phyloP scores from a whole-genome alignment of 352 stramenopile species.

The Pythium chondricola region DNA sequence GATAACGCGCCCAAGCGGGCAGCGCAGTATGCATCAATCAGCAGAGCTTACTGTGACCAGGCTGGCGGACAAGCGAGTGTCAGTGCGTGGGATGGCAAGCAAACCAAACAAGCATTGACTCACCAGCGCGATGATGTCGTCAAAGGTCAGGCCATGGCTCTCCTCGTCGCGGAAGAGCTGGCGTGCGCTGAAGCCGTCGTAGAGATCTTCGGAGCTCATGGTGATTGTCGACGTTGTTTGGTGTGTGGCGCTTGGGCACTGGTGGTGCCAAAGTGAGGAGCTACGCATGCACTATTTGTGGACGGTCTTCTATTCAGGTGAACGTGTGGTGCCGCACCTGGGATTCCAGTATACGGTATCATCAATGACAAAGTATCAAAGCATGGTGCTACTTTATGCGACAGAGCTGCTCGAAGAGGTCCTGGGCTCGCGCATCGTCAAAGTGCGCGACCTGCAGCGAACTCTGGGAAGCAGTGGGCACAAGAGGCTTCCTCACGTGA shows the following conservation, averaged over 20 bases:
- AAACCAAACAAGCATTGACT: too few species aligned
- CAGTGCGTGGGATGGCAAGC: neutral
- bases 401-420: constrained; percentile 63
- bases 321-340: neutral
- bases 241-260: neutral
- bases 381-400: constrained; percentile 12
- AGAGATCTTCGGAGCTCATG: constrained; percentile 36
- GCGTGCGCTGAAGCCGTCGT: constrained; percentile 62
- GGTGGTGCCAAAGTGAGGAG: neutral
- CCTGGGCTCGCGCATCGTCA: constrained; percentile 47
- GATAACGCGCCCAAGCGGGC: too few species aligned
- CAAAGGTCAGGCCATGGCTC: constrained; percentile 70
- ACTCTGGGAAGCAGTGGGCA: neutral
- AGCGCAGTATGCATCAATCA: too few species aligned
- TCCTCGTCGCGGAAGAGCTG: constrained; percentile 70
- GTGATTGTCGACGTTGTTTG: constrained; percentile 3
- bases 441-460: constrained; percentile 20
- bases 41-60: constrained; percentile 61
- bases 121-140: constrained; percentile 84
- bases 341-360: neutral
- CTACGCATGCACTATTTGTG: neutral
- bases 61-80: constrained; percentile 16
- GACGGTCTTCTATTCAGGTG: neutral
- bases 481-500: neutral
- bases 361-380: constrained; percentile 1